Percentiles rank a stretch among this genome's conserved stretches.
These are phyloP conservation scores for Marsdenia floribunda DNA, from an alignment of 257 asterid genomes.

Conservation along the genomic window DNA sequence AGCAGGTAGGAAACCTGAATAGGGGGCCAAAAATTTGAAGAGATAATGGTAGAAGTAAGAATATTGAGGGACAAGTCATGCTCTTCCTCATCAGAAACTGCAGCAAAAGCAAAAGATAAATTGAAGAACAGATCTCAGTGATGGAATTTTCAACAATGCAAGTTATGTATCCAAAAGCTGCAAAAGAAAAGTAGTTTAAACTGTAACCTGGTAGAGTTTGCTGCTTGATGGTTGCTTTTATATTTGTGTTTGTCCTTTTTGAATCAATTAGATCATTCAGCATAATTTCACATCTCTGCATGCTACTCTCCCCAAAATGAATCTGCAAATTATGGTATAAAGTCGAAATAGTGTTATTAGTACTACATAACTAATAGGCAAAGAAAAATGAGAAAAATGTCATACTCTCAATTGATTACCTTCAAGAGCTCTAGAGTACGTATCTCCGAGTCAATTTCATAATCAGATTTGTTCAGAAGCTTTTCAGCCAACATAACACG, in stretches of 20 bases:
- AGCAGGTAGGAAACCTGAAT: slow-evolving; percentile 59
- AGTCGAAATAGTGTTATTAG: slow-evolving; percentile 16
- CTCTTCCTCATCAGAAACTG: slow-evolving; percentile 47
- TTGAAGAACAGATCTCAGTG: background rate
- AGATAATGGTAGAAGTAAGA: slow-evolving; percentile 78
- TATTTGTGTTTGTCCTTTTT: slow-evolving; percentile 83
- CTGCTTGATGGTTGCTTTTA: slow-evolving; percentile 66
- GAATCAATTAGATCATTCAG: slow-evolving; percentile 95
- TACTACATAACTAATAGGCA: slow-evolving; percentile 14
- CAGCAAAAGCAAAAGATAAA: slow-evolving; percentile 20
- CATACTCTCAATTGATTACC: slow-evolving; percentile 40
- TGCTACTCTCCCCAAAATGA: slow-evolving; percentile 98
- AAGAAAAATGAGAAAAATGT: slow-evolving; percentile 10
- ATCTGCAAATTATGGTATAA: slow-evolving; percentile 46
- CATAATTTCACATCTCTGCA: slow-evolving; percentile 99
- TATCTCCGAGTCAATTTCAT: slow-evolving; percentile 91
- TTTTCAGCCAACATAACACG: slow-evolving; percentile 99
- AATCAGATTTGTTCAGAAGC: slow-evolving; percentile 89
- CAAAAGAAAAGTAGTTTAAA: background rate
- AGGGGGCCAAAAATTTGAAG: slow-evolving; percentile 98
- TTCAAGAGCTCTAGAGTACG: slow-evolving; percentile 93
- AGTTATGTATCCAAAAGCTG: background rate
- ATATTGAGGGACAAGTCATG: slow-evolving; percentile 54
- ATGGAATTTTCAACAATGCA: background rate
- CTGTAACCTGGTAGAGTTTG: slow-evolving; percentile 54